These are phyloP conservation scores for Papilionanthe hybrid DNA, from an alignment of 116 monocot genomes.

Conservation along the genomic window DNA sequence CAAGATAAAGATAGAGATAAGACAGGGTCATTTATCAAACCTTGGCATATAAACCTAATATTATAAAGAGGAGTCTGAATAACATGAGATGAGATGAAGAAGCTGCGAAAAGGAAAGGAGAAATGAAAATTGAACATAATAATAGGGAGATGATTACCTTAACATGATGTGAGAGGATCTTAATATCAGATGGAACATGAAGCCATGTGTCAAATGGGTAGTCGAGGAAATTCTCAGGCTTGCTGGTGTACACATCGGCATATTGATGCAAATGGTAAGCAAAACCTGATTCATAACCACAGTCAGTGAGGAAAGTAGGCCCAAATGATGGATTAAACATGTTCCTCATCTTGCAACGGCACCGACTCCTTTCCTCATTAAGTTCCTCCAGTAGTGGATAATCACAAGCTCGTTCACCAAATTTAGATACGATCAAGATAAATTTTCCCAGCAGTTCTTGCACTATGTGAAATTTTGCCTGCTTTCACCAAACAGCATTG, in stretches of 20 bases:
- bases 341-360: slow-evolving; percentile 57
- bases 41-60: too few relatives aligned
- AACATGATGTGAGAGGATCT: slow-evolving; percentile 97
- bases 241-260: slow-evolving; percentile 94
- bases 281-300: slow-evolving; percentile 91
- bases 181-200: slow-evolving; percentile 85
- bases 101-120: background rate
- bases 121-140: background rate
- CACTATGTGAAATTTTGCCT: slow-evolving; percentile 88
- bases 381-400: slow-evolving; percentile 48
- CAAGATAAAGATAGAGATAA: background rate
- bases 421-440: slow-evolving; percentile 32
- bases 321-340: slow-evolving; percentile 85
- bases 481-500: background rate
- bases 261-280: slow-evolving; percentile 92
- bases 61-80: too few relatives aligned
- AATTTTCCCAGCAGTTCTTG: slow-evolving; percentile 90
- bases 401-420: slow-evolving; percentile 28
- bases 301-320: slow-evolving; percentile 86
- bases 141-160: slow-evolving; percentile 40
- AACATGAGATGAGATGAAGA: background rate
- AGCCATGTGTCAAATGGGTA: slow-evolving; percentile 80
- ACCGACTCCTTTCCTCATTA: slow-evolving; percentile 44
- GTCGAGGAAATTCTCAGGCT: slow-evolving; percentile 78
- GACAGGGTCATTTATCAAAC: background rate